Evolutionary conservation across 352 stramenopile genomes (phyloP).

Genomic region (Globisporangium sylvaticum): DNA sequence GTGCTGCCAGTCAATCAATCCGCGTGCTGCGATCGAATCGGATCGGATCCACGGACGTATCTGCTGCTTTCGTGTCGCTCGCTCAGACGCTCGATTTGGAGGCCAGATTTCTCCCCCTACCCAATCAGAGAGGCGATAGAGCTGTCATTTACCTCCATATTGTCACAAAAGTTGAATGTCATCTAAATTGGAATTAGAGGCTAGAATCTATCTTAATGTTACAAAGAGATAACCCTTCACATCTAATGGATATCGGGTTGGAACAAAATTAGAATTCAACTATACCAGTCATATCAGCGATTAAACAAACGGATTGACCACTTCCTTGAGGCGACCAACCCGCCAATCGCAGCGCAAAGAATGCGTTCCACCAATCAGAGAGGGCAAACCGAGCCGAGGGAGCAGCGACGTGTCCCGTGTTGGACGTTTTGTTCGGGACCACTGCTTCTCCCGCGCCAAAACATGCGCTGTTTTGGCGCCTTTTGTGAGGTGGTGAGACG

Average conservation of each 20-base stretch:
- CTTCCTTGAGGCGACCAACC: not conserved
- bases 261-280: not conserved
- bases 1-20: not conserved
- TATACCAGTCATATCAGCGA: not conserved
- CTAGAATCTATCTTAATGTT: not conserved
- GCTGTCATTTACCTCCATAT: not conserved
- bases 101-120: constrained; percentile 4
- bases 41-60: not conserved
- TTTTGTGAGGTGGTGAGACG: not conserved
- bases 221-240: not conserved
- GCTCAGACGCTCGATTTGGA: not conserved
- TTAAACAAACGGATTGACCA: not conserved
- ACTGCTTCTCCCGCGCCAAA: not conserved
- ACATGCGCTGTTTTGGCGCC: not conserved
- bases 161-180: not conserved
- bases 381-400: not conserved
- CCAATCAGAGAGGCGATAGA: not conserved
- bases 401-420: not conserved
- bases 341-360: not conserved
- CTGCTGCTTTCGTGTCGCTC: constrained; percentile 9
- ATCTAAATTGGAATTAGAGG: not conserved
- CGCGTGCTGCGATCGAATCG: not conserved
- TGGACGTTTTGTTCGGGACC: not conserved
- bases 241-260: not conserved
- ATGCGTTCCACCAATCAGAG: constrained; percentile 3